A percentile compares a stretch with the other conserved stretches of the same genome.
phyloP scores from a whole-genome alignment of 169 alveolate genomes.

The Cryptosporidium sp. region DNA sequence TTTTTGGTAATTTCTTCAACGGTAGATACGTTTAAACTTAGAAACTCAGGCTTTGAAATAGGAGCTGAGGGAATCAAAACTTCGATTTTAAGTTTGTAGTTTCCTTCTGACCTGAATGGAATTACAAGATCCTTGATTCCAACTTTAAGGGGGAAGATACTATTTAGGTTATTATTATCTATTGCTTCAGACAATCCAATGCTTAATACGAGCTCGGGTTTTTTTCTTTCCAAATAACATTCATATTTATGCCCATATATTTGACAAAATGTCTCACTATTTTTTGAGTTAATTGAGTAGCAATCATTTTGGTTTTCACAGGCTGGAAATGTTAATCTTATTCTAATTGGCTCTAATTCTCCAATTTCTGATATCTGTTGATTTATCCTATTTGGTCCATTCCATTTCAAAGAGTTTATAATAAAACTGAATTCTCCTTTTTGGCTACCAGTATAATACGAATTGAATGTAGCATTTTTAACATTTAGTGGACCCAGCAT shows the following conservation, averaged over 20 bases:
- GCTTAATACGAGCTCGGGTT: constrained; percentile 28
- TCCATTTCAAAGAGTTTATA: not conserved
- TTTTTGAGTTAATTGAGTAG: constrained; percentile 18
- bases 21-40: constrained; percentile 14
- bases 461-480: constrained; percentile 12
- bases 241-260: constrained; percentile 22
- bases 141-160: constrained; percentile 42
- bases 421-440: constrained; percentile 9
- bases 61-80: constrained; percentile 37
- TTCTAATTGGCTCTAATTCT: constrained; percentile 26
- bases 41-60: constrained; percentile 44
- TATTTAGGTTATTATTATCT: not conserved
- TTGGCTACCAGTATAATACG: constrained; percentile 51
- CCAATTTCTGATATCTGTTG: not conserved
- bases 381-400: not conserved
- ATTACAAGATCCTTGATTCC: constrained; percentile 7
- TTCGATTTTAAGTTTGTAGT: constrained; percentile 23
- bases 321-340: constrained; percentile 59
- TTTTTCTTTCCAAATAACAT: constrained; percentile 33
- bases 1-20: constrained; percentile 16
- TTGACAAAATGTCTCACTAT: constrained; percentile 30
- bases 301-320: constrained; percentile 37
- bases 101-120: constrained; percentile 13
- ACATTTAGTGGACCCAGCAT: constrained; percentile 18
- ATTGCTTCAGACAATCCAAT: constrained; percentile 34